Base-by-base conservation (phyloP, 345 rosid genomes). In the Lagerstroemia speciosa region DNA sequence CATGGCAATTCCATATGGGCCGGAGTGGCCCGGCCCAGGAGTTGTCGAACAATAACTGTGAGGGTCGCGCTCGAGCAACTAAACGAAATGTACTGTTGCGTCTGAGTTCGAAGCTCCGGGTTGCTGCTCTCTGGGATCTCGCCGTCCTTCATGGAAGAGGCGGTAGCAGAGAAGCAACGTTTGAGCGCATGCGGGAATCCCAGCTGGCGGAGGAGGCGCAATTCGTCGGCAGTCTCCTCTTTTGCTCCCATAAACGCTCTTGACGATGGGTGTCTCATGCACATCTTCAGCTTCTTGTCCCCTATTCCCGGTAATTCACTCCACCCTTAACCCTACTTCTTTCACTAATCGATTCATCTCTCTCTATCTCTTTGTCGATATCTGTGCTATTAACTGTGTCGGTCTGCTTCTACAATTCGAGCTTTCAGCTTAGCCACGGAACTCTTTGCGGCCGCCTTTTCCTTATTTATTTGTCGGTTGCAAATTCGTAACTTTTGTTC, bases 251-350 rank as follows among this genome's bases (percentile, higher is more conserved):
- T 94, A 36, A 91, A 83, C 84, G 85, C 67, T 81, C 93, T 94
- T 24, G 99, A 94, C 73, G 99, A 94, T 83, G 99, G 98, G 29
- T 88, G 95, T 75, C 98, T 94, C 70, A 91, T 94, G 99, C 99
- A 88, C 79, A 87, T 94, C 78, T 84, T 94, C 84, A 94, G 95
- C 83, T 94, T 89, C 86, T 80, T 94, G 29, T 82, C 96, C 64
- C 98, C 98, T 38, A 82, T 88, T 79, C 99, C 97, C 77, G 97
- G 99, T 90, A 45, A 29, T 17, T 68, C 15, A 48, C 5, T 33
- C 52, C 20, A 43, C 37, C 64, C 32, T 16, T 15, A n/a, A 46
- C 69, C 69, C 57, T 67, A 27, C 24, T 67, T 29, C 55, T 40
- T 9, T 12, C 22, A 38, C 29, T 6, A 38, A 65, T 65, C 30